Conservation (phyloP, 108 stramenopile species). For the Licmophora abbreviata region DNA sequence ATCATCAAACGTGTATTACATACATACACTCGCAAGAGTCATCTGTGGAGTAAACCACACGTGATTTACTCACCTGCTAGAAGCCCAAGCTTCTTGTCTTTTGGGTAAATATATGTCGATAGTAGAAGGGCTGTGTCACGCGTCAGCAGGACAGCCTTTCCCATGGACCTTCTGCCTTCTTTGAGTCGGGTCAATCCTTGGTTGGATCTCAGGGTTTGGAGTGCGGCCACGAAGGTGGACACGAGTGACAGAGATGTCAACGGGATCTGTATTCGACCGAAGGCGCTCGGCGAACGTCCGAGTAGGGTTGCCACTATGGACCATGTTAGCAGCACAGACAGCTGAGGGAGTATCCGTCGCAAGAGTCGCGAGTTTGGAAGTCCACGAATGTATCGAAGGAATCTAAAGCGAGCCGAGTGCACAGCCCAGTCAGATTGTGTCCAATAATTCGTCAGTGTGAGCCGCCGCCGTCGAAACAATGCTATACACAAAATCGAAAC, state of each 20-base stretch:
- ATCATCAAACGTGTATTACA: no score
- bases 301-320: conserved; percentile 4
- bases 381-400: no score
- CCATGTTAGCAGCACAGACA: conserved; percentile 20
- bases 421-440: no score
- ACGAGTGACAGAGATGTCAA: conserved; percentile 29
- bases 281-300: conserved; percentile 10
- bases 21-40: no score
- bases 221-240: conserved; percentile 39
- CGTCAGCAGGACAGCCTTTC: conserved; percentile 29
- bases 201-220: conserved; percentile 46
- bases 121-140: conserved; percentile 36
- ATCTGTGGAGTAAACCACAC: background rate
- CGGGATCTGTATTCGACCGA: conserved; percentile 15
- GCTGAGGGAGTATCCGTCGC: conserved; percentile 24
- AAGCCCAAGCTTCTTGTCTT: conserved; percentile 7
- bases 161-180: conserved; percentile 28
- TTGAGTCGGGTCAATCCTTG: conserved; percentile 39
- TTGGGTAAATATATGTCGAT: conserved; percentile 24
- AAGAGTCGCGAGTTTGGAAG: conserved; percentile 23
- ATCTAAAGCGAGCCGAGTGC: no score
- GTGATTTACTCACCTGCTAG: conserved; percentile 14
- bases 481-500: no score
- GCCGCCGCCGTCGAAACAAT: no score
- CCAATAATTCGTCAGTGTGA: no score